Percentiles rank a stretch among this genome's conserved stretches.
Conservation (phyloP, 441 rosid genomes). For the Euphorbia schlechtendalii region DNA sequence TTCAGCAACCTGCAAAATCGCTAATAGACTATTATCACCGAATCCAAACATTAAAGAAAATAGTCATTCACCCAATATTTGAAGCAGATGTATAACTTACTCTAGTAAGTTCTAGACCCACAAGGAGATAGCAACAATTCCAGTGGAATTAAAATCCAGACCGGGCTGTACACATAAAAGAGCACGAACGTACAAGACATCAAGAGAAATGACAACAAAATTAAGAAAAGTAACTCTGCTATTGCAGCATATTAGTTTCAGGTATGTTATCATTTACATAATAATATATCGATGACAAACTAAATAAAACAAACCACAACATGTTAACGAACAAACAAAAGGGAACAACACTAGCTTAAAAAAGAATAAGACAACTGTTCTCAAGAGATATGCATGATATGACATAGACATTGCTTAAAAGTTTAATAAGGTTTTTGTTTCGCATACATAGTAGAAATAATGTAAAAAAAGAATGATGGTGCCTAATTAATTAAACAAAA, state of each 20-base stretch:
- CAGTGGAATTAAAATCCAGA: constrained; percentile 99
- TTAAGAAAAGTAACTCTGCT: not conserved
- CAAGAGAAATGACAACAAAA: not conserved
- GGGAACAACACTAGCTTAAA: constrained; percentile 13
- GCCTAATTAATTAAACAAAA: too few species aligned
- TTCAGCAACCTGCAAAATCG: constrained; percentile 64
- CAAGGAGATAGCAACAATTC: constrained; percentile 99
- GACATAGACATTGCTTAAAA: constrained; percentile 38
- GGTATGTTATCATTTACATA: not conserved
- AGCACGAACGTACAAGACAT: not conserved
- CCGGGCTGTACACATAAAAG: constrained; percentile 63
- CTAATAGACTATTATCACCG: not conserved
- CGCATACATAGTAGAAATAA: constrained; percentile 15
- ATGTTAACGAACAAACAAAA: not conserved
- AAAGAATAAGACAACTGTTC: too few species aligned
- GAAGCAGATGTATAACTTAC: constrained; percentile 32
- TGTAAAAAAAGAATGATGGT: constrained; percentile 17
- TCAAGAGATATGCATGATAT: too few species aligned
- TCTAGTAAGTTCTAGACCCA: constrained; percentile 95
- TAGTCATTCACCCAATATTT: not conserved
- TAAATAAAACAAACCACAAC: not conserved
- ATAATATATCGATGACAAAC: not conserved
- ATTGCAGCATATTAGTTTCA: not conserved
- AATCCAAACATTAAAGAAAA: too few species aligned
- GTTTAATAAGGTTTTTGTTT: constrained; percentile 27